Evolutionary conservation across 176 grass and related monocot genomes (phyloP).

Genomic region (Oropetium thomaeum): DNA sequence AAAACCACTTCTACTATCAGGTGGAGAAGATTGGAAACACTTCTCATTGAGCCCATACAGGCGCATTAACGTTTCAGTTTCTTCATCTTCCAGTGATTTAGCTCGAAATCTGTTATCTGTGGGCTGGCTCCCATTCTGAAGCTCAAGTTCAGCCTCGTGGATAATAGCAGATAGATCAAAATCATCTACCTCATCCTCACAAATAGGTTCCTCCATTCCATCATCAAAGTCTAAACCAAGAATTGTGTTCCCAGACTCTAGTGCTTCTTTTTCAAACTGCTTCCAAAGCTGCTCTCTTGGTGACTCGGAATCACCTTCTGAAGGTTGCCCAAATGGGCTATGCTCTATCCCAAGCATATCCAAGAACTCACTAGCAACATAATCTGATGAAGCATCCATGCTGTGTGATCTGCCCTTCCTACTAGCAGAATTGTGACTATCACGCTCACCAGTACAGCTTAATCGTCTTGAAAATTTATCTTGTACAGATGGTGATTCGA

Average conservation of each 20-base stretch:
- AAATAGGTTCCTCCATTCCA: slow-evolving; percentile 31
- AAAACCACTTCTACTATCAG: slow-evolving; percentile 58
- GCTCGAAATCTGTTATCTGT: slow-evolving; percentile 47
- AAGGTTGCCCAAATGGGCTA: slow-evolving; percentile 58
- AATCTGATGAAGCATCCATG: slow-evolving; percentile 67
- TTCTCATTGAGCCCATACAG: slow-evolving; percentile 72
- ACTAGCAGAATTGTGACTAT: slow-evolving; percentile 37
- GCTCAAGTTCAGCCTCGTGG: slow-evolving; percentile 65
- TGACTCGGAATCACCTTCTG: slow-evolving; percentile 68
- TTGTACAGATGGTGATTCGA: slow-evolving; percentile 45
- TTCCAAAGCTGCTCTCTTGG: slow-evolving; percentile 83
- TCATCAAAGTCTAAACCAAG: slow-evolving; percentile 61
- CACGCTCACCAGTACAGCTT: slow-evolving; percentile 40
- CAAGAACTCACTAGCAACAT: slow-evolving; percentile 81
- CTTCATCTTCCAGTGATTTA: slow-evolving; percentile 76
- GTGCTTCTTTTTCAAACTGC: slow-evolving; percentile 89
- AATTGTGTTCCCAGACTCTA: slow-evolving; percentile 57
- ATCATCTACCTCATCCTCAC: slow-evolving; percentile 42
- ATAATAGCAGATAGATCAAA: slow-evolving; percentile 73
- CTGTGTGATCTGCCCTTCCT: slow-evolving; percentile 58
- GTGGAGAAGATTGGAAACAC: slow-evolving; percentile 71
- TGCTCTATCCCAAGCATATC: slow-evolving; percentile 81
- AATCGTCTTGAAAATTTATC: slow-evolving; percentile 42
- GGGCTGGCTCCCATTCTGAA: slow-evolving; percentile 46
- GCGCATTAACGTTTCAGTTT: slow-evolving; percentile 91